A percentile compares a stretch with the other conserved stretches of the same genome.
These are phyloP conservation scores for Cryptosporidium bovis DNA, from an alignment of 169 alveolate species.

Conservation along the genomic window DNA sequence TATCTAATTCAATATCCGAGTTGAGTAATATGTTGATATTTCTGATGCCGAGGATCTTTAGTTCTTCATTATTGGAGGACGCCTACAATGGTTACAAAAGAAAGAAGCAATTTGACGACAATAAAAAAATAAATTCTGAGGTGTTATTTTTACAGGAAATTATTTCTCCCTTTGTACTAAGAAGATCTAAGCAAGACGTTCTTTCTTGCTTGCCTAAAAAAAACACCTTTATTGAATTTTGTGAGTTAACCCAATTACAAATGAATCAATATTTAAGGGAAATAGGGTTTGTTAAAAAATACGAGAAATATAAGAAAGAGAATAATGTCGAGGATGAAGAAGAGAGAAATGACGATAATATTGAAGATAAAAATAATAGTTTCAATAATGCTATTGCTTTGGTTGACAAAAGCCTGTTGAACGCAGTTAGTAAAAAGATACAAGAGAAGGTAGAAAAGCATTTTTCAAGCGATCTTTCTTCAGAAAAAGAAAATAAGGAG, in stretches of 20 bases:
- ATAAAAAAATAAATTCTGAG: constrained; percentile 64
- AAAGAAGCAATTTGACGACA: neutral
- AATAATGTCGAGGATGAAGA: neutral
- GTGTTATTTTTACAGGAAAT: constrained; percentile 82
- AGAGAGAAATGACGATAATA: neutral
- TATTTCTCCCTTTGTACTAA: constrained; percentile 89
- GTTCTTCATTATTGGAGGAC: constrained; percentile 79
- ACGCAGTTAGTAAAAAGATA: constrained; percentile 23
- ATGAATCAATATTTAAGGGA: constrained; percentile 23
- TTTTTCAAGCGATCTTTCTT: neutral
- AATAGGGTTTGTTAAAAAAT: constrained; percentile 1
- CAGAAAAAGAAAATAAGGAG: constrained; percentile 18
- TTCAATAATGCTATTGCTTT: neutral
- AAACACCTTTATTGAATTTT: constrained; percentile 76
- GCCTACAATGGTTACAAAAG: constrained; percentile 82
- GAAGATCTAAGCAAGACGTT: constrained; percentile 88
- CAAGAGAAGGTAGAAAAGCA: constrained; percentile 32
- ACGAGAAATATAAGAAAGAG: neutral
- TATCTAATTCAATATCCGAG: constrained; percentile 80
- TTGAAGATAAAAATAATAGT: neutral
- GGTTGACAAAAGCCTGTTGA: neutral
- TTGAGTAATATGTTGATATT: constrained; percentile 88
- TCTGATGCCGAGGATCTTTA: constrained; percentile 89
- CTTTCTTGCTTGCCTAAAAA: constrained; percentile 87
- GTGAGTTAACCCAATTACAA: constrained; percentile 39